Base-by-base conservation (phyloP, 139 green algal genomes). In the Medakamo hakoo region DNA sequence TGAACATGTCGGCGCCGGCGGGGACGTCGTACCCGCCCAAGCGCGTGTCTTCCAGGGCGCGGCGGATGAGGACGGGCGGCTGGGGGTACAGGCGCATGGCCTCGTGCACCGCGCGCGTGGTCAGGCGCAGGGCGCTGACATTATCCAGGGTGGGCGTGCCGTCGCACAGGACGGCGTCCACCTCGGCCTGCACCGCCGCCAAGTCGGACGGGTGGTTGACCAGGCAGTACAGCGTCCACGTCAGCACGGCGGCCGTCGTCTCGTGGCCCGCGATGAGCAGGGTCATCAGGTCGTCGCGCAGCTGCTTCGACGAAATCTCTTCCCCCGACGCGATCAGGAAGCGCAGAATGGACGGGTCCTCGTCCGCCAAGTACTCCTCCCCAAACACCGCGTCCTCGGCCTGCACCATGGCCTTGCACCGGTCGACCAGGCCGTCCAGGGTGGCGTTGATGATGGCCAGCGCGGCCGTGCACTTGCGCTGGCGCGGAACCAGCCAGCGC, bases 231-330 rank as follows among this genome's bases (percentile, higher is more conserved):
- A 93, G 69, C 26, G 88, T 94, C 90, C 90, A 97, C 1, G 90
- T 97, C 40, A 97, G 85, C 76, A 97, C 90, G 2, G 88, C 90
- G 9, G 90, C 91, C 14, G 87, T 95, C 22, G 91, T 98, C 72
- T 98, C 91, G 69, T 98, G 91, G 2, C 91, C 91, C 5, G 91
- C 91, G 48, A 98, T 94, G 49, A 98, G 86, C 80, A 98, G 71
- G 0, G 91, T 97, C 91, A 98, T 97, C 26, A 98, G 76, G 76
- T 98, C 91, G 67, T 98, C 91, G 1, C 91, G 76, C 67, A 98
- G 81, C 83, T 97, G 91, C 77, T 96, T 95, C 80, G 71, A 86
- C n/a, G 74, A 86, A 70, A 96, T 88, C 63, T 91, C 67, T 59
- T 91, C 84, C 32, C 80, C 82, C 16, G 73, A 79, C 9, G 88